A percentile compares a stretch with the other conserved stretches of the same genome.
phyloP scores from a whole-genome alignment of 2,329 filamentous ascomycete genomes.

The Xylariaceae sp. region DNA sequence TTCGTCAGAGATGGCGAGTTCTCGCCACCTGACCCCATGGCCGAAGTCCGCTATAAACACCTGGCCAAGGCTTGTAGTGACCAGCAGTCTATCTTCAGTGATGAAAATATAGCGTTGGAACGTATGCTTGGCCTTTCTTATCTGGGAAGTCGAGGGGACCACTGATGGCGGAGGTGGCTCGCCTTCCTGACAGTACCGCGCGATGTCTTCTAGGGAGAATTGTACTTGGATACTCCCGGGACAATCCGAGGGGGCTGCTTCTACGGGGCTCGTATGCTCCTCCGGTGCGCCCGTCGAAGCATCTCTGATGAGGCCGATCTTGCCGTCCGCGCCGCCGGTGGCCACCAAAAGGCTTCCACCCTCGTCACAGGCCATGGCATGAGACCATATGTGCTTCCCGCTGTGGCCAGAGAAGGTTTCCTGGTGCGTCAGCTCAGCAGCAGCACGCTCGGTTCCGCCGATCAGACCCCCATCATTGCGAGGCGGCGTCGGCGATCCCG shows the following conservation, averaged over 20 bases:
- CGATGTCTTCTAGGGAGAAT: no score
- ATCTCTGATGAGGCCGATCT: conserved; percentile 40
- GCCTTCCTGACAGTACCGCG: conserved; percentile 8
- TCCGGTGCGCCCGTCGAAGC: background rate
- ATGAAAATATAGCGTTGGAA: conserved; percentile 61
- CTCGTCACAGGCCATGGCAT: conserved; percentile 32
- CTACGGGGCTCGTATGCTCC: no score
- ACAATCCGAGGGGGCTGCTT: no score
- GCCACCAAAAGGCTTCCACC: conserved; percentile 39
- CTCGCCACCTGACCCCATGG: conserved; percentile 31
- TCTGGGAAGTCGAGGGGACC: no score
- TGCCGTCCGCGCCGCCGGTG: conserved; percentile 82
- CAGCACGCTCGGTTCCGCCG: background rate
- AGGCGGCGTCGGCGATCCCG: background rate
- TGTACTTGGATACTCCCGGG: no score
- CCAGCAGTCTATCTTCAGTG: conserved; percentile 42
- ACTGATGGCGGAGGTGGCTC: conserved; percentile 13
- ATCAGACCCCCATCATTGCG: background rate
- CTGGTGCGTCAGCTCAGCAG: conserved; percentile 39
- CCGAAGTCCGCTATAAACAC: conserved; percentile 41
- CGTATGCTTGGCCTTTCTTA: conserved; percentile 32
- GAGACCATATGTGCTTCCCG: conserved; percentile 89
- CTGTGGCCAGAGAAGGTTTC: conserved; percentile 58
- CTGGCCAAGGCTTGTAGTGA: conserved; percentile 53
- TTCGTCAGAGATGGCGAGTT: conserved; percentile 28